Evolutionary conservation across 208 protist genomes (phyloP).

Genomic region (Sergeia podlipaevii): DNA sequence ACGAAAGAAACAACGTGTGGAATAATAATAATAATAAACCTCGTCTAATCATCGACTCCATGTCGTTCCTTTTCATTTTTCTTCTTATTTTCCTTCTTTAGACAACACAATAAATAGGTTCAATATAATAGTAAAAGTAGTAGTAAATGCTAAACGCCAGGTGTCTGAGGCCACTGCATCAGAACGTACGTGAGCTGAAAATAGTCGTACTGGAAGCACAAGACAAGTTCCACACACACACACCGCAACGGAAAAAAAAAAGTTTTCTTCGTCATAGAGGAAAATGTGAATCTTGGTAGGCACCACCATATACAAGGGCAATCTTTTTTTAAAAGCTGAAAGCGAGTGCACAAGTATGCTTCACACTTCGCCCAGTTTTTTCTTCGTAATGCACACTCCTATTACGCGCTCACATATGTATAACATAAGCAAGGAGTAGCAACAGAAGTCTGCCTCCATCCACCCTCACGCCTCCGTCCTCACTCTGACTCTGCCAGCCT

Average conservation of each 20-base stretch:
- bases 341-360: not conserved
- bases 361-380: no score
- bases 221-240: no score
- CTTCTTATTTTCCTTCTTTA: constrained; percentile 6
- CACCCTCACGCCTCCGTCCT: not conserved
- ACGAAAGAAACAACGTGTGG: constrained; percentile 1
- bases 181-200: no score
- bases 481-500: not conserved
- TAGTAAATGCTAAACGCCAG: no score
- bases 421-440: constrained; percentile 3
- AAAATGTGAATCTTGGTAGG: not conserved
- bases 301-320: not conserved
- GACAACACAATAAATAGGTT: constrained; percentile 1
- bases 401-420: not conserved
- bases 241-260: no score
- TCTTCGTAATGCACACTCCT: not conserved
- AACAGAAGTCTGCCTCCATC: not conserved
- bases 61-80: not conserved
- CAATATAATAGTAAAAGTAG: not conserved
- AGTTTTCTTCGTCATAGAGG: not conserved
- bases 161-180: no score
- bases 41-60: not conserved
- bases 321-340: not conserved
- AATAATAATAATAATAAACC: constrained; percentile 1
- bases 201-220: no score